Conservation (phyloP, 2,329 filamentous ascomycete species). For the Colletotrichum incanum region DNA sequence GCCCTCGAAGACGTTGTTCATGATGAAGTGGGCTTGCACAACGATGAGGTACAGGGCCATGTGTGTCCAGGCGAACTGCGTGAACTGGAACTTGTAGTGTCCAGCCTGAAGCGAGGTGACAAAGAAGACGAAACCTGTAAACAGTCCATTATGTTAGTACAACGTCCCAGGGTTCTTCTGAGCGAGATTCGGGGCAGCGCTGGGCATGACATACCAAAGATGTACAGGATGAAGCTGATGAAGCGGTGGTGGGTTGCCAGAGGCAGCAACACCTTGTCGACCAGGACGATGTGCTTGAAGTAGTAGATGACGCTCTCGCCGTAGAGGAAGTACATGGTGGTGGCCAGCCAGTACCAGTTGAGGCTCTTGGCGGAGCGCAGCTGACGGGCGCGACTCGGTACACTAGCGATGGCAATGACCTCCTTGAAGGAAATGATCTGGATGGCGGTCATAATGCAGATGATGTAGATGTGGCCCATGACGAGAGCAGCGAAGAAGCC, state of each 20-base stretch:
- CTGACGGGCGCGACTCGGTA: conserved; percentile 91
- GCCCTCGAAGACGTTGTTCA: conserved; percentile 99
- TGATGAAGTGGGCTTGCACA: conserved; percentile 98
- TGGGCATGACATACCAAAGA: conserved; percentile 79
- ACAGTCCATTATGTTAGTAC: conserved; percentile 49
- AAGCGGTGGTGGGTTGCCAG: conserved; percentile 98
- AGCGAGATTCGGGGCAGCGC: not conserved
- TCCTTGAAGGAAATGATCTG: conserved; percentile 99
- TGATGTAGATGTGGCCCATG: conserved; percentile 97
- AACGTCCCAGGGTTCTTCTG: no score
- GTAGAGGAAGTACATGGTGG: conserved; percentile 99
- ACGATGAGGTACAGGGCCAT: conserved; percentile 99
- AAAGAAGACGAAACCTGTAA: conserved; percentile 94
- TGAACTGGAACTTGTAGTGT: conserved; percentile 98
- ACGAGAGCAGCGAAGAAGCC: conserved; percentile 94
- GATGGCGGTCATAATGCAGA: conserved; percentile 90
- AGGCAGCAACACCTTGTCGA: conserved; percentile 92
- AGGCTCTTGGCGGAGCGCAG: conserved; percentile 95
- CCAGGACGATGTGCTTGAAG: conserved; percentile 98
- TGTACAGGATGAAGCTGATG: conserved; percentile 98
- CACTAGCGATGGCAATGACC: conserved; percentile 97
- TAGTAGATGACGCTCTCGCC: conserved; percentile 99
- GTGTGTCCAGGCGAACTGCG: conserved; percentile 99
- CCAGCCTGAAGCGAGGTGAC: conserved; percentile 94
- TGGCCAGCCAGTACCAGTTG: conserved; percentile 99